Conservation (phyloP, 2,329 filamentous ascomycete species). For the Plectosphaerella plurivora region DNA sequence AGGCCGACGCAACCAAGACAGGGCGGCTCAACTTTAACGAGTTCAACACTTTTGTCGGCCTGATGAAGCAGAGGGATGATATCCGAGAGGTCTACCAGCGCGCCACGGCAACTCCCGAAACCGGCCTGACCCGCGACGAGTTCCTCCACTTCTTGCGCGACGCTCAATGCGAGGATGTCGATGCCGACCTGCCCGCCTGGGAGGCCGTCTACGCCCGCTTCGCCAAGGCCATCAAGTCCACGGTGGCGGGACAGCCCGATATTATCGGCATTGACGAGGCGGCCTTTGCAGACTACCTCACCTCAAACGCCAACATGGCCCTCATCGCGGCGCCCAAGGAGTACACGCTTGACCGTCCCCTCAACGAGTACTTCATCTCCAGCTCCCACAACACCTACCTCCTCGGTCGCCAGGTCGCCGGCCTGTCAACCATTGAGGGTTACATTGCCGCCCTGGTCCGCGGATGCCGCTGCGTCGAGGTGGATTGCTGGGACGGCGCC, state of each 20-base stretch:
- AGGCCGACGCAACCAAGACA: constrained; percentile 60
- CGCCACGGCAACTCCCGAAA: constrained; percentile 52
- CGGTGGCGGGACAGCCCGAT: constrained; percentile 35
- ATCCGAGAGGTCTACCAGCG: constrained; percentile 68
- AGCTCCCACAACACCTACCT: constrained; percentile 99
- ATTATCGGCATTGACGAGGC: constrained; percentile 66
- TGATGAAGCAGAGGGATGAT: constrained; percentile 81
- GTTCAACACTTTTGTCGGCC: constrained; percentile 78
- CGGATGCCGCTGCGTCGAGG: constrained; percentile 91
- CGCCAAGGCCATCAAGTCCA: constrained; percentile 50
- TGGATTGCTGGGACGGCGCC: constrained; percentile 95
- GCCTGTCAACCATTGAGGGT: constrained; percentile 87
- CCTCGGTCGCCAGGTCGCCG: constrained; percentile 82
- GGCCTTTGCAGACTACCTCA: constrained; percentile 72
- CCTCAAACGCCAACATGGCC: constrained; percentile 68
- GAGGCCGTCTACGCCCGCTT: constrained; percentile 67
- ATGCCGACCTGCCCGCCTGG: constrained; percentile 62
- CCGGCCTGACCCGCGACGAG: constrained; percentile 64
- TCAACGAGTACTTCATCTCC: constrained; percentile 97
- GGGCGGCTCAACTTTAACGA: constrained; percentile 72
- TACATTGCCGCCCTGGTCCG: constrained; percentile 86
- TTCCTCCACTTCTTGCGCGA: constrained; percentile 73
- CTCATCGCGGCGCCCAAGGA: constrained; percentile 57
- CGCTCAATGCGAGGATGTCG: constrained; percentile 72
- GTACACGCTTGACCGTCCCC: constrained; percentile 69